Base-by-base conservation (phyloP, 108 stramenopile genomes). In the Nitzschia putrida region DNA sequence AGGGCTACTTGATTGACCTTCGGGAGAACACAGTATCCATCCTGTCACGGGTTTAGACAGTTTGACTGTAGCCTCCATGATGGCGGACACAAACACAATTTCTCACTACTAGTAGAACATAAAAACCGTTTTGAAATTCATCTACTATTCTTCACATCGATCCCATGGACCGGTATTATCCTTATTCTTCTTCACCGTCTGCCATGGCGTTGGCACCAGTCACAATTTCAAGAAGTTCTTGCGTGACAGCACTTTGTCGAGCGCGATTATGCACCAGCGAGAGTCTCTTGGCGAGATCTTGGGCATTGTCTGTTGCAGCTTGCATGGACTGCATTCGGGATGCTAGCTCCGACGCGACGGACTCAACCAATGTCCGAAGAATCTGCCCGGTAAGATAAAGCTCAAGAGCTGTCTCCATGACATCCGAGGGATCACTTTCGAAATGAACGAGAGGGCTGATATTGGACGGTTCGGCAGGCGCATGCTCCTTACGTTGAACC, bases 271-370 rank as follows among this genome's bases (percentile, higher is more conserved):
- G 96, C 53, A 86, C 67, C 77, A 94, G 81, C 61, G 66, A 82
- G 65, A 97, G 83, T 34, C 81, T 57, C 81, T 87, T 87, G 58
- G 83, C 85, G 25, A 97, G 89, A 9, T 88, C 85, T 43, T 83
- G 83, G 58, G 96, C 97, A 71, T 97, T 98, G 82, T 98, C 95
- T 68, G 90, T 92, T n/a, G 97, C 96, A 73, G 85, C 64, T 79
- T 95, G 95, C 97, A 98, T 98, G 66, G 93, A 89, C 78, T 95
- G 91, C 97, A 98, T 98, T 68, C 97, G 91, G 54, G 95, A 88
- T 26, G 96, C 96, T 55, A 98, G 90, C 77, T 98, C 97, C 44
- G 91, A 89, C 18, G 97, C 97, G 49, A 98, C 96, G 53, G 92
- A 91, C 75, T 97, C 96, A 68, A 96, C 95, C 52, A 97, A 87